phyloP scores from a whole-genome alignment of 2,329 filamentous ascomycete genomes.

The Aspergillus alliaceus region DNA sequence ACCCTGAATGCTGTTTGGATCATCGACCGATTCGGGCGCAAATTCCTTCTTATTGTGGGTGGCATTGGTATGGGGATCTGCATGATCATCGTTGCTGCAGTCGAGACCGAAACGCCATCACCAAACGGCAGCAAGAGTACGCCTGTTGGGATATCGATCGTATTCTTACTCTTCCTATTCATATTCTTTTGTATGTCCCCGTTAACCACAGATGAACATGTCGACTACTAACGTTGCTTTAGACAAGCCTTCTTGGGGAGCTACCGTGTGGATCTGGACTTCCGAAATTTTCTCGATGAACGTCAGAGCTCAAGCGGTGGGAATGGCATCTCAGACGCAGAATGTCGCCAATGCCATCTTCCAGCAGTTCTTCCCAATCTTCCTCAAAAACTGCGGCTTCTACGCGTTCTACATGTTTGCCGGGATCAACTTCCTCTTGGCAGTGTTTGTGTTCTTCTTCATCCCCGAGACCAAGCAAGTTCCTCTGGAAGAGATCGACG shows the following conservation, averaged over 20 bases:
- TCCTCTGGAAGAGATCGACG: slow-evolving; percentile 39
- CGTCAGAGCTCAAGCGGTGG: slow-evolving; percentile 68
- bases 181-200: slow-evolving; percentile 46
- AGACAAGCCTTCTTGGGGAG: slow-evolving; percentile 70
- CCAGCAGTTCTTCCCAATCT: slow-evolving; percentile 70
- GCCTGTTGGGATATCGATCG: slow-evolving; percentile 65
- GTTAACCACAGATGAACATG: slow-evolving; percentile 1
- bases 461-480: slow-evolving; percentile 54
- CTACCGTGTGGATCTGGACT: slow-evolving; percentile 71
- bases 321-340: slow-evolving; percentile 63
- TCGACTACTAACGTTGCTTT: slow-evolving; percentile 23
- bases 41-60: slow-evolving; percentile 68
- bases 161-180: slow-evolving; percentile 67
- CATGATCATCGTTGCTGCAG: slow-evolving; percentile 65
- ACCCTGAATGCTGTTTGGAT: slow-evolving; percentile 73
- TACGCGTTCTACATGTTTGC: slow-evolving; percentile 59
- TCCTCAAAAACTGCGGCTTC: slow-evolving; percentile 60
- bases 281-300: slow-evolving; percentile 70
- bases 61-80: slow-evolving; percentile 67
- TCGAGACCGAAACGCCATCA: slow-evolving; percentile 59
- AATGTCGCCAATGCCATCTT: slow-evolving; percentile 68
- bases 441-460: slow-evolving; percentile 52
- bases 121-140: slow-evolving; percentile 55
- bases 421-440: slow-evolving; percentile 53
- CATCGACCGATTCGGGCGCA: slow-evolving; percentile 69